Percentiles rank a stretch among this genome's conserved stretches.
These are phyloP conservation scores for Boletellus ananas DNA, from an alignment of 768 basidiomycete genomes.

Conservation along the genomic window DNA sequence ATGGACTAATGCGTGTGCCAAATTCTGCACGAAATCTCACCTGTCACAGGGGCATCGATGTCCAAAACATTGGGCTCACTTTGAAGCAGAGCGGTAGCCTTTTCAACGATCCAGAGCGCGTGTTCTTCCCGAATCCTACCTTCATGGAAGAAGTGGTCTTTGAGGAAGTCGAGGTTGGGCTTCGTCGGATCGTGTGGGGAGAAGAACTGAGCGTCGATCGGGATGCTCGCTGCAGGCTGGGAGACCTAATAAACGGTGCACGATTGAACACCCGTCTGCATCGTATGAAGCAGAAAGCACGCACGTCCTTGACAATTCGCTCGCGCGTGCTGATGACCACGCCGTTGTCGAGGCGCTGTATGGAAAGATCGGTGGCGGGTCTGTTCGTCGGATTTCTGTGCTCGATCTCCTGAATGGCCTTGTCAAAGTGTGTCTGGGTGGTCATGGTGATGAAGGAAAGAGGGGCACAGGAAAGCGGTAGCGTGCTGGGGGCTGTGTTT, in stretches of 20 bases:
- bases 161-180: slow-evolving; percentile 68
- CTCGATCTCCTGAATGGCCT: slow-evolving; percentile 29
- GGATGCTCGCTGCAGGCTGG: slow-evolving; percentile 57
- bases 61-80: slow-evolving; percentile 63
- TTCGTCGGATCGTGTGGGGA: slow-evolving; percentile 59
- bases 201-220: slow-evolving; percentile 75
- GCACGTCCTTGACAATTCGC: slow-evolving; percentile 25
- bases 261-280: background rate
- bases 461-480: slow-evolving; percentile 5
- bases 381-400: slow-evolving; percentile 23
- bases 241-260: slow-evolving; percentile 48
- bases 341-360: slow-evolving; percentile 25
- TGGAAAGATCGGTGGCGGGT: slow-evolving; percentile 18
- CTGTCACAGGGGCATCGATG: slow-evolving; percentile 71
- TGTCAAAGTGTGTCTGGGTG: slow-evolving; percentile 23
- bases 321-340: slow-evolving; percentile 24
- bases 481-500: background rate
- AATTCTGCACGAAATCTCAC: slow-evolving; percentile 32
- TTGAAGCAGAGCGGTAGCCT: slow-evolving; percentile 51
- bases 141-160: slow-evolving; percentile 74
- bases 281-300: slow-evolving; percentile 4
- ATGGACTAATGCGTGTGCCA: background rate
- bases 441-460: slow-evolving; percentile 19
- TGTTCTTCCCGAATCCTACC: slow-evolving; percentile 64
- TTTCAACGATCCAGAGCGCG: slow-evolving; percentile 62